phyloP scores from a whole-genome alignment of 2,329 filamentous ascomycete species.

The Fusarium lateritium region DNA sequence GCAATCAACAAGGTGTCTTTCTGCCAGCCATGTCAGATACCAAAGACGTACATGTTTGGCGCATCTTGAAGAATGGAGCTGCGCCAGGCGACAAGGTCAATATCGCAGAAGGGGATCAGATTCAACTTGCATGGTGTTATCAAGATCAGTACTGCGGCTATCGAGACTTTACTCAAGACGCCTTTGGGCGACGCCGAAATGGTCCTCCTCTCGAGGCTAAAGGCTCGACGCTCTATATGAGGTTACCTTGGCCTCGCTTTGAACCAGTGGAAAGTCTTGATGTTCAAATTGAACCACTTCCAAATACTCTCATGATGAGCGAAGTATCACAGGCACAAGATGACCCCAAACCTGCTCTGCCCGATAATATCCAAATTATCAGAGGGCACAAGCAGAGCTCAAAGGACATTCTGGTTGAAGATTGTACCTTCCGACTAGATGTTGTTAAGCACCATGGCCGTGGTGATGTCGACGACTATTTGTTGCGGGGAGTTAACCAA shows the following conservation, averaged over 20 bases:
- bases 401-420: background rate
- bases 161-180: slow-evolving; percentile 3
- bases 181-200: background rate
- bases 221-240: background rate
- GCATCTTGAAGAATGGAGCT: background rate
- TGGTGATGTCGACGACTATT: background rate
- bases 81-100: background rate
- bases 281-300: background rate
- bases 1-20: slow-evolving; percentile 1
- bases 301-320: background rate
- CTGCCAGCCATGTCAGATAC: background rate
- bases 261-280: background rate
- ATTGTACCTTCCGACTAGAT: background rate
- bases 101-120: background rate
- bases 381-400: background rate
- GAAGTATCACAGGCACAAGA: background rate
- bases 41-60: background rate
- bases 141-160: background rate
- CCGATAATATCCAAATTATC: background rate
- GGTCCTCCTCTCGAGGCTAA: background rate
- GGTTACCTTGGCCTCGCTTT: slow-evolving; percentile 1
- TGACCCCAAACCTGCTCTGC: background rate
- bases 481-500: background rate
- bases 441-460: background rate
- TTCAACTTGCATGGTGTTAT: background rate